Percentiles rank a stretch among this genome's conserved stretches.
These are phyloP conservation scores for Epichloe sp. DNA, from an alignment of 2,329 filamentous ascomycete species.

Conservation along the genomic window DNA sequence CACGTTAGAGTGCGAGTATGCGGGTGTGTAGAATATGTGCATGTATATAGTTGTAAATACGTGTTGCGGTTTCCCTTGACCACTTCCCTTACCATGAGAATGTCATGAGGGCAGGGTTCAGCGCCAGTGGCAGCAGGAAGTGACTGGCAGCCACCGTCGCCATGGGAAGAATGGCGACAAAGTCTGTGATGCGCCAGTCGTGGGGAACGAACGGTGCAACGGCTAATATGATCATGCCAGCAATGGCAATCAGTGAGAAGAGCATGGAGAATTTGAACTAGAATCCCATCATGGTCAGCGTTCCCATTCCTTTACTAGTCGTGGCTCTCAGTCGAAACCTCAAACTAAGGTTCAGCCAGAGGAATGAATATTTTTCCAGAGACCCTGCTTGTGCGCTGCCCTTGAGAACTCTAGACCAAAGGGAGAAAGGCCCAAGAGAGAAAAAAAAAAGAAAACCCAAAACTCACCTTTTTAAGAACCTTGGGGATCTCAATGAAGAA, in stretches of 20 bases:
- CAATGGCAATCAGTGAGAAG: constrained; percentile 44
- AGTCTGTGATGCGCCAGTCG: constrained; percentile 54
- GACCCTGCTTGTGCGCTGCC: no score
- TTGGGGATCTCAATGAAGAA: constrained; percentile 78
- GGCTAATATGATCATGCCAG: constrained; percentile 51
- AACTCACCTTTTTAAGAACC: constrained; percentile 63
- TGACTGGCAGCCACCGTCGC: constrained; percentile 56
- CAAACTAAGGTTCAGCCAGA: constrained; percentile 8
- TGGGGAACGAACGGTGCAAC: constrained; percentile 50
- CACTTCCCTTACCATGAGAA: constrained; percentile 51
- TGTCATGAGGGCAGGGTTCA: constrained; percentile 71
- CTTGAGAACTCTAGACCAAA: no score
- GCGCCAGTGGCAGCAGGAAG: constrained; percentile 55
- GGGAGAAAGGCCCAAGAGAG: no score
- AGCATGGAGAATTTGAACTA: constrained; percentile 62
- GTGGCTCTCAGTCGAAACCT: neutral
- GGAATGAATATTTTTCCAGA: constrained; percentile 1
- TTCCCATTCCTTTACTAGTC: neutral
- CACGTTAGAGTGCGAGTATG: neutral
- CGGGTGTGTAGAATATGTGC: neutral
- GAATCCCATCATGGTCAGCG: constrained; percentile 9
- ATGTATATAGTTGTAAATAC: neutral
- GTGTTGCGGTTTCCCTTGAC: neutral
- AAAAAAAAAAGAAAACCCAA: constrained; percentile 11
- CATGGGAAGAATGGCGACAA: constrained; percentile 67